These are phyloP conservation scores for Apiotrichum akiyoshidainum DNA, from an alignment of 1,284 basidiomycete species.

Conservation along the genomic window DNA sequence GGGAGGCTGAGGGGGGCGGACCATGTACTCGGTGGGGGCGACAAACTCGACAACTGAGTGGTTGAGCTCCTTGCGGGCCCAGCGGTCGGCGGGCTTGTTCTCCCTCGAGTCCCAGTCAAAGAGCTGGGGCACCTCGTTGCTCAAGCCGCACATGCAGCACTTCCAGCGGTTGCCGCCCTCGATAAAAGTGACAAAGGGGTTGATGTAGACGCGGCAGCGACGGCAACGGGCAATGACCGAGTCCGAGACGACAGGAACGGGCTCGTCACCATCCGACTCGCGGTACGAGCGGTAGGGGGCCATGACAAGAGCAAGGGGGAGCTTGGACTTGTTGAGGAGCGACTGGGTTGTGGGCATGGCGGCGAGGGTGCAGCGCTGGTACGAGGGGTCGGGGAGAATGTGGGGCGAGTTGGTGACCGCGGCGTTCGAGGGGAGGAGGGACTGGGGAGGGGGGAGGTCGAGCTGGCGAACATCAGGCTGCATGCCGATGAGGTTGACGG, in stretches of 20 bases:
- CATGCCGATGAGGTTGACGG: constrained; percentile 81
- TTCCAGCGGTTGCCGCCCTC: constrained; percentile 99
- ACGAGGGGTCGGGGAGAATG: constrained; percentile 83
- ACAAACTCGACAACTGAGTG: constrained; percentile 92
- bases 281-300: constrained; percentile 83
- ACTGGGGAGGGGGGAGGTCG: constrained; percentile 76
- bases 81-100: constrained; percentile 93
- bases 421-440: constrained; percentile 77
- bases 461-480: constrained; percentile 86
- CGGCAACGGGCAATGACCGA: constrained; percentile 96
- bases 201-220: constrained; percentile 96
- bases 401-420: constrained; percentile 74
- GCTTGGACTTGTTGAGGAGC: constrained; percentile 85
- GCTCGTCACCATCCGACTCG: constrained; percentile 55
- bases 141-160: constrained; percentile 98
- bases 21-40: constrained; percentile 99
- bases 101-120: constrained; percentile 97
- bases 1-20: constrained; percentile 91
- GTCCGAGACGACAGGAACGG: constrained; percentile 84
- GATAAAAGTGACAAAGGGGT: constrained; percentile 97
- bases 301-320: constrained; percentile 85
- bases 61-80: constrained; percentile 90
- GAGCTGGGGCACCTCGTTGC: constrained; percentile 96
- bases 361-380: constrained; percentile 89
- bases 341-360: constrained; percentile 90